Evolutionary conservation across 2,329 filamentous ascomycete genomes (phyloP), one percentile per base, ranked within the genome.

Genomic region (Aurifilum marmelostoma): DNA sequence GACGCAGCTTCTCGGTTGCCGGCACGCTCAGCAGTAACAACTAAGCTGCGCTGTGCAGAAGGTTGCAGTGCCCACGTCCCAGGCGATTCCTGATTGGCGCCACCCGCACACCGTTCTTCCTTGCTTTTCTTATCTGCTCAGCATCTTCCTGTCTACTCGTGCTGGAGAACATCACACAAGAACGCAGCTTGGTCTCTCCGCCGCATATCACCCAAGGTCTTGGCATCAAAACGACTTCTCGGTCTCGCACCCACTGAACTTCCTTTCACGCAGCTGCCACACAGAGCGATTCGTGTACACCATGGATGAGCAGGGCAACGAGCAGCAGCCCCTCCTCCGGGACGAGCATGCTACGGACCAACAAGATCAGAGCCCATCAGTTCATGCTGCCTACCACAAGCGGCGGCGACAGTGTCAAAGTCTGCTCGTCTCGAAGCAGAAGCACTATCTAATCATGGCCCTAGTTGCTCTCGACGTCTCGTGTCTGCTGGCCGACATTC

Each of bases 381-480:
- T 52, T 64, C 69, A 63, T 37, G 34, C 54, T 8, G n/a, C 54
- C 16, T 70, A 71, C 24, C 63, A 32, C 37, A 64, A 54, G 43
- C 66, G 59, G 18, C 66, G 50, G n/a, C 11, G 18, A n/a, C 60
- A 27, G 16, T 70, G 66, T 34, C 68, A 41, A 54, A 29, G 24
- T n/a, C 47, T 71, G 52, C 68, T 71, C 3, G 21, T 70, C 34
- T 76, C 76, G 61, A 75, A 74, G 64, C 47, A 75, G 56, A 85
- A 84, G 74, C 83, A 85, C 73, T 84, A 80, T 74, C 61, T 81
- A 62, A 74, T 84, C 71, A 76, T 85, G 72, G 75, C 73, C 3
- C 74, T 84, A 18, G 81, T 86, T 43, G 74, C 81, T 5, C 75
- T 85, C 52, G 83, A 85, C 71, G 82, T 84, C 59, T 75, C 77